Evolutionary conservation across 1,284 basidiomycete genomes (phyloP).

Genomic region (Psilocybe mexicana): DNA sequence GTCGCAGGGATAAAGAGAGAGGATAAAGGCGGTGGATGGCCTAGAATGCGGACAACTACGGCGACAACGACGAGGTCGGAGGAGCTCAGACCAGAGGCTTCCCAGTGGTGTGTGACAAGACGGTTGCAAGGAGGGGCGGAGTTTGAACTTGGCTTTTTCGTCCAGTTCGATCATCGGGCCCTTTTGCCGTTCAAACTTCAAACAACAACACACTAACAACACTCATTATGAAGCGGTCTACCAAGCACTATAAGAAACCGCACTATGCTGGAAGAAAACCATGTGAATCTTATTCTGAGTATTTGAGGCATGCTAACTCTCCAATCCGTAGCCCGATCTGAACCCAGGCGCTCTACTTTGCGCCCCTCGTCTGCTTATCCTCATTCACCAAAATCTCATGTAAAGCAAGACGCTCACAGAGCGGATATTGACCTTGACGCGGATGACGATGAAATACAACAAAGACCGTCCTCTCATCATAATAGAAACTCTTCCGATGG

Average conservation of each 20-base stretch:
- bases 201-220: not conserved
- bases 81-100: constrained; percentile 20
- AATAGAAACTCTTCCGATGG: not conserved
- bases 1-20: constrained; percentile 5
- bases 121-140: constrained; percentile 33
- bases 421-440: constrained; percentile 2
- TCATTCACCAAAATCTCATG: constrained; percentile 10
- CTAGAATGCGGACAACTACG: constrained; percentile 8
- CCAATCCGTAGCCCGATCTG: constrained; percentile 8
- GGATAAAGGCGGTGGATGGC: constrained; percentile 5
- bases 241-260: constrained; percentile 13
- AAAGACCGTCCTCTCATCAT: not conserved
- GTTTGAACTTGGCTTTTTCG: constrained; percentile 30
- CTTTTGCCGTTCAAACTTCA: too few relatives aligned
- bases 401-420: constrained; percentile 1
- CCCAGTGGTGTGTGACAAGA: constrained; percentile 10
- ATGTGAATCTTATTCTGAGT: constrained; percentile 12
- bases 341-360: constrained; percentile 9
- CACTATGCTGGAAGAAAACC: constrained; percentile 9
- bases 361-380: constrained; percentile 9
- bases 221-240: constrained; percentile 16
- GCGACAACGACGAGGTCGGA: constrained; percentile 23
- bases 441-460: not conserved
- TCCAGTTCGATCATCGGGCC: constrained; percentile 16
- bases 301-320: constrained; percentile 9